Conservation (phyloP, 2,329 filamentous ascomycete genomes). For the Cladosporium colombiae region DNA sequence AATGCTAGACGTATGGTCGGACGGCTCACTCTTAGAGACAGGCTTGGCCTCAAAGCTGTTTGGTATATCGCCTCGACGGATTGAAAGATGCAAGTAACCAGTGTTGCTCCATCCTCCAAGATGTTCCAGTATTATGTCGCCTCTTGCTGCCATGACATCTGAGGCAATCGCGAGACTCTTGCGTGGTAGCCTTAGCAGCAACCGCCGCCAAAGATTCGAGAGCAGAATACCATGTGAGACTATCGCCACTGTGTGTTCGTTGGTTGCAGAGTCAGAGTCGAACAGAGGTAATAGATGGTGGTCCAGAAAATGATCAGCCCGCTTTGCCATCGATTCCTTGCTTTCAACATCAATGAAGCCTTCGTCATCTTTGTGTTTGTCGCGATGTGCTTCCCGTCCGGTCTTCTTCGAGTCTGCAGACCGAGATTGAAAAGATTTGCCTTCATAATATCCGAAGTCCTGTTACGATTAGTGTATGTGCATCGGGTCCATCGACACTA, state of each 20-base stretch:
- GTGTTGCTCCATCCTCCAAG: slow-evolving; percentile 67
- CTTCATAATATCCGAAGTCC: slow-evolving; percentile 72
- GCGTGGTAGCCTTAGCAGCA: slow-evolving; percentile 58
- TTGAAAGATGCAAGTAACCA: slow-evolving; percentile 55
- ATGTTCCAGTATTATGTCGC: slow-evolving; percentile 49
- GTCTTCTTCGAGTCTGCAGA: slow-evolving; percentile 36
- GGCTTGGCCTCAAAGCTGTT: neutral
- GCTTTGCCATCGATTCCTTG: slow-evolving; percentile 63
- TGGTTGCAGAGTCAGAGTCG: slow-evolving; percentile 31
- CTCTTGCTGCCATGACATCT: slow-evolving; percentile 43
- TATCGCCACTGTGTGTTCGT: slow-evolving; percentile 57
- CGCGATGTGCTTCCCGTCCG: slow-evolving; percentile 43
- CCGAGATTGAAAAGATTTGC: slow-evolving; percentile 57
- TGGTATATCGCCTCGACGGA: slow-evolving; percentile 20
- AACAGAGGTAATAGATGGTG: slow-evolving; percentile 62
- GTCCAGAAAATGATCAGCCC: slow-evolving; percentile 68
- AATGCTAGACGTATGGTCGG: neutral
- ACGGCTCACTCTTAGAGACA: no score
- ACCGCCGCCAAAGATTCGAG: slow-evolving; percentile 63
- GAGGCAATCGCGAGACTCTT: slow-evolving; percentile 48
- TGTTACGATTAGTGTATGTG: neutral
- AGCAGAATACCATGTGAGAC: slow-evolving; percentile 85
- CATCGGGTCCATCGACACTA: neutral
- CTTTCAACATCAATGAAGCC: slow-evolving; percentile 65
- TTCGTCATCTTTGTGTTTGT: slow-evolving; percentile 43